Evolutionary conservation across 2,329 filamentous ascomycete species (phyloP).

Genomic region (Hypoxylon sp.): DNA sequence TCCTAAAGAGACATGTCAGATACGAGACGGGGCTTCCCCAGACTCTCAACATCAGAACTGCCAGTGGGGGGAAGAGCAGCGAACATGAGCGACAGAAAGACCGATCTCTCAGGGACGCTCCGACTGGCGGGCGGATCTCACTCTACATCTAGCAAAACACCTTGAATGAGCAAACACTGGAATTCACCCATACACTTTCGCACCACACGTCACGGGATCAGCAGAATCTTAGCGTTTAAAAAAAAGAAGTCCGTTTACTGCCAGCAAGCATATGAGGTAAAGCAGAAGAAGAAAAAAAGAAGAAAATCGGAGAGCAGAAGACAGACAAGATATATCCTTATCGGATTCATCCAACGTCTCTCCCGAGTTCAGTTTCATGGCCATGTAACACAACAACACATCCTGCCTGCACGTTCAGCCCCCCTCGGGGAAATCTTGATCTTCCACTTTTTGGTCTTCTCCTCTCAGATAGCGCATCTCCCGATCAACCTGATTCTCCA

Average conservation of each 20-base stretch:
- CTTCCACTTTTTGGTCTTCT: slow-evolving; percentile 6
- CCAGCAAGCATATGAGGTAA: slow-evolving; percentile 31
- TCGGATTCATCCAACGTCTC: slow-evolving; percentile 34
- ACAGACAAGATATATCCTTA: slow-evolving; percentile 40
- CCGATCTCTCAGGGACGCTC: not conserved
- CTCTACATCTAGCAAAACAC: too few species aligned
- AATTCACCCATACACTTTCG: not conserved
- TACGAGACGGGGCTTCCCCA: not conserved
- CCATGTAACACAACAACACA: slow-evolving; percentile 15
- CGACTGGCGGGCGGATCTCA: too few species aligned
- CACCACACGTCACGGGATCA: slow-evolving; percentile 8
- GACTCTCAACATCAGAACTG: not conserved
- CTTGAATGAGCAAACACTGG: not conserved
- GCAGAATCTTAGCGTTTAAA: not conserved
- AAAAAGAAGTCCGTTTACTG: slow-evolving; percentile 37
- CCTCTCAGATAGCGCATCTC: slow-evolving; percentile 16
- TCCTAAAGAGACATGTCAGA: not conserved
- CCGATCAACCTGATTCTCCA: not conserved
- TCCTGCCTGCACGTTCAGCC: slow-evolving; percentile 16
- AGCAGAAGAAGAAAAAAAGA: slow-evolving; percentile 25
- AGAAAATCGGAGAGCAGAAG: slow-evolving; percentile 20
- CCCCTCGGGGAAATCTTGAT: slow-evolving; percentile 5
- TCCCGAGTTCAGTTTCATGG: slow-evolving; percentile 17
- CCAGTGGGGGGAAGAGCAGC: not conserved
- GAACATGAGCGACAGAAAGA: not conserved